Percentiles rank a stretch among this genome's conserved stretches.
Evolutionary conservation across 2,329 filamentous ascomycete species (phyloP).

Genomic region (Aspergillus fructus): DNA sequence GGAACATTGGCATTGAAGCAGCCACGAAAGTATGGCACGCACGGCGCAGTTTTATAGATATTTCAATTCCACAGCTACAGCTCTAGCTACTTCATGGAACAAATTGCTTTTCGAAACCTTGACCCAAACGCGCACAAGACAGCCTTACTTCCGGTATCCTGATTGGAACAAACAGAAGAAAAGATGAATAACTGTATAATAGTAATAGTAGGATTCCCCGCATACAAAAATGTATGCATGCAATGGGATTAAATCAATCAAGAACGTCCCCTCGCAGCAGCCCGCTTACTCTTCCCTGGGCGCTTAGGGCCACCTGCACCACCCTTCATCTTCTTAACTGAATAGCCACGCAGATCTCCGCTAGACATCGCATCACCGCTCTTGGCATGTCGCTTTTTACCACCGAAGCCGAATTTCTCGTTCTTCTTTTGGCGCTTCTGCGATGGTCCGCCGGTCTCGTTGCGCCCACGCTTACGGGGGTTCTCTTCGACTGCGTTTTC

Average conservation of each 20-base stretch:
- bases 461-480: constrained; percentile 45
- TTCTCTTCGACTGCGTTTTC: constrained; percentile 65
- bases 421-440: constrained; percentile 89
- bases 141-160: constrained; percentile 4
- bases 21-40: background rate
- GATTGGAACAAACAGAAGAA: background rate
- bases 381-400: constrained; percentile 90
- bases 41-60: background rate
- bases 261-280: constrained; percentile 32
- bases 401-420: constrained; percentile 90
- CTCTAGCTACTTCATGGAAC: constrained; percentile 1
- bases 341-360: constrained; percentile 78
- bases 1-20: background rate
- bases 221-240: background rate
- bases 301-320: constrained; percentile 46
- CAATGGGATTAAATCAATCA: constrained; percentile 6
- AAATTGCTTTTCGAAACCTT: constrained; percentile 1
- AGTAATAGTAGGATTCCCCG: background rate
- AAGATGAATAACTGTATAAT: background rate
- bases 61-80: background rate
- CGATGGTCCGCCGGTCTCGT: constrained; percentile 43
- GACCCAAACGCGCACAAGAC: background rate
- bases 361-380: constrained; percentile 84
- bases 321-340: constrained; percentile 78
- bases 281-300: constrained; percentile 53